phyloP scores from a whole-genome alignment of 2,329 filamentous ascomycete species.

The Alternaria sp. region DNA sequence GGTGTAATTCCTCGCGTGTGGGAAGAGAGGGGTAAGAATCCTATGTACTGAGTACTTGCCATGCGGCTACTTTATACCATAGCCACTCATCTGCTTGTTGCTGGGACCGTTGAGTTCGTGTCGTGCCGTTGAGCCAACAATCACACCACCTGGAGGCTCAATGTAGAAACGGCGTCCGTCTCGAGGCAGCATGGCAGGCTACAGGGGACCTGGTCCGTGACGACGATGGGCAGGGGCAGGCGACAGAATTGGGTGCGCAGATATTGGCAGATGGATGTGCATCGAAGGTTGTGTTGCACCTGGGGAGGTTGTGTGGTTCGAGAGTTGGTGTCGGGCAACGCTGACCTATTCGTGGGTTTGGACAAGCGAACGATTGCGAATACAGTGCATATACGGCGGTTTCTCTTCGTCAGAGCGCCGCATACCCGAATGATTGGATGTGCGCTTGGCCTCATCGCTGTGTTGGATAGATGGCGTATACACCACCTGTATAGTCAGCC shows the following conservation, averaged over 20 bases:
- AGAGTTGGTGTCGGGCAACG: constrained; percentile 25
- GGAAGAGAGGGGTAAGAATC: constrained; percentile 16
- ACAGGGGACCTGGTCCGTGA: constrained; percentile 4
- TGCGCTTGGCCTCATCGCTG: background rate
- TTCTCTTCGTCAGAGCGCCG: constrained; percentile 17
- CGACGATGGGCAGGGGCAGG: constrained; percentile 23
- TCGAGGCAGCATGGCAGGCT: constrained; percentile 15
- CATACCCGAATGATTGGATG: constrained; percentile 13
- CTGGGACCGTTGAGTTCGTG: constrained; percentile 25
- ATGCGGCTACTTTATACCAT: constrained; percentile 19
- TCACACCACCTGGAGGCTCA: constrained; percentile 13
- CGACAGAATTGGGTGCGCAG: constrained; percentile 19
- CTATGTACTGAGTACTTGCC: constrained; percentile 20
- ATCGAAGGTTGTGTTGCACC: constrained; percentile 17
- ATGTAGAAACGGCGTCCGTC: constrained; percentile 8
- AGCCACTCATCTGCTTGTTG: constrained; percentile 16
- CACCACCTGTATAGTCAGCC: constrained; percentile 7
- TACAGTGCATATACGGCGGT: constrained; percentile 26
- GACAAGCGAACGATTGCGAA: constrained; percentile 25
- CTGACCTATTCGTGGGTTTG: constrained; percentile 21
- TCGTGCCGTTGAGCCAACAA: constrained; percentile 24
- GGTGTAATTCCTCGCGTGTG: constrained; percentile 13
- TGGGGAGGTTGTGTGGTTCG: constrained; percentile 21
- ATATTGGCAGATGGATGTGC: constrained; percentile 21
- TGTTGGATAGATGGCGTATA: background rate